phyloP scores from a whole-genome alignment of 345 rosid species.

The Eutrema heterophyllum region DNA sequence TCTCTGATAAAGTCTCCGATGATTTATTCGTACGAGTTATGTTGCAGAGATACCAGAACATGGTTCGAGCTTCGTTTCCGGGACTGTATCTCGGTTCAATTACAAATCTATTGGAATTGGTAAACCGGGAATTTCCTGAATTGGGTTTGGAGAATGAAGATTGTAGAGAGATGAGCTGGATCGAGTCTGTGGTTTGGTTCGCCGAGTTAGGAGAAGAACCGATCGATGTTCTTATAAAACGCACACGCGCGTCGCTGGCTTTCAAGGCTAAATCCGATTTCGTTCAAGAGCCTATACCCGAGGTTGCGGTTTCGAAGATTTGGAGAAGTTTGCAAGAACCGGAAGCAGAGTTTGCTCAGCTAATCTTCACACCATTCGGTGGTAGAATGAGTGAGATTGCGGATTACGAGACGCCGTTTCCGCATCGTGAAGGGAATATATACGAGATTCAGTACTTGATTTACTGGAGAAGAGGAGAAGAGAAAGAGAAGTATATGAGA shows the following conservation, averaged over 20 bases:
- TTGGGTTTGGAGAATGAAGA: slow-evolving; percentile 33
- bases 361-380: slow-evolving; percentile 57
- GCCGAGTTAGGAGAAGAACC: slow-evolving; percentile 30
- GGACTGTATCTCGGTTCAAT: slow-evolving; percentile 42
- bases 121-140: slow-evolving; percentile 36
- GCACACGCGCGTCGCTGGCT: slow-evolving; percentile 3
- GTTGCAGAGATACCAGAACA: slow-evolving; percentile 21
- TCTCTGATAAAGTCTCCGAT: slow-evolving; percentile 28
- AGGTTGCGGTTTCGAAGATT: slow-evolving; percentile 20
- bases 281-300: slow-evolving; percentile 37
- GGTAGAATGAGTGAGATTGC: slow-evolving; percentile 51
- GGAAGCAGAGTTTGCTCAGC: slow-evolving; percentile 30
- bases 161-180: slow-evolving; percentile 45
- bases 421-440: slow-evolving; percentile 47
- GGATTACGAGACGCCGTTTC: slow-evolving; percentile 39
- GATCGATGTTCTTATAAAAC: slow-evolving; percentile 29
- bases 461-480: slow-evolving; percentile 37
- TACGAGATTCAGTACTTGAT: slow-evolving; percentile 54
- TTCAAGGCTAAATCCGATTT: slow-evolving; percentile 66
- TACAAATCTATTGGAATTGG: slow-evolving; percentile 13
- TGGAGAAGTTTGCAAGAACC: slow-evolving; percentile 40
- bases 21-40: slow-evolving; percentile 51
- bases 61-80: slow-evolving; percentile 27
- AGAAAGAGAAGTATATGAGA: slow-evolving; percentile 21
- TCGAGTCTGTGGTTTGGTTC: slow-evolving; percentile 37